Percentiles rank a stretch among this genome's conserved stretches.
These are phyloP conservation scores for Dimocarpus longan DNA, from an alignment of 345 rosid genomes.

Conservation along the genomic window DNA sequence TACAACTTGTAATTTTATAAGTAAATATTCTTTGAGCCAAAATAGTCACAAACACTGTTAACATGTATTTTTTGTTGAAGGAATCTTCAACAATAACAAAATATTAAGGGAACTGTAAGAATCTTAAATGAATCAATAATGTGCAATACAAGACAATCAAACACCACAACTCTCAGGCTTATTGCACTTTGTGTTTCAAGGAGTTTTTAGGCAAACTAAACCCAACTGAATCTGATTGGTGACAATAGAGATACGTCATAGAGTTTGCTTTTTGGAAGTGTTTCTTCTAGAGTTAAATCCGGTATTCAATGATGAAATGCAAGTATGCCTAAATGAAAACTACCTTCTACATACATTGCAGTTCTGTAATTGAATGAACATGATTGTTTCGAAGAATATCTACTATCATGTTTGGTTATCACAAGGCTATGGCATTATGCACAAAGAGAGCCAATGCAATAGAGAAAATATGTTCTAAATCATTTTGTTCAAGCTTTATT, in stretches of 20 bases:
- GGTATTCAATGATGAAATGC: background rate
- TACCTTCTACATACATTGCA: background rate
- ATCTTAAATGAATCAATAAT: too few species aligned
- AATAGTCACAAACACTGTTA: too few species aligned
- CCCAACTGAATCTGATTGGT: background rate
- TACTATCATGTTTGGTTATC: background rate
- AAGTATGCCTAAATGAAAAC: background rate
- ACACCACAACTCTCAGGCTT: too few species aligned
- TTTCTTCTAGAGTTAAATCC: background rate
- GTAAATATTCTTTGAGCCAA: too few species aligned
- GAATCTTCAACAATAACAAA: too few species aligned
- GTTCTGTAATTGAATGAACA: background rate
- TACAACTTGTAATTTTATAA: too few species aligned
- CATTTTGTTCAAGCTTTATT: conserved; percentile 3
- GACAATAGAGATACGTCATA: background rate
- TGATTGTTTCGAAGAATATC: background rate
- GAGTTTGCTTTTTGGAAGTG: background rate
- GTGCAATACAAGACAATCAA: too few species aligned
- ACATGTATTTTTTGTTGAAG: too few species aligned
- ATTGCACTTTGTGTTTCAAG: too few species aligned
- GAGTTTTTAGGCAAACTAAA: too few species aligned
- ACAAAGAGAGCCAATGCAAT: background rate
- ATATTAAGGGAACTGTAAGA: too few species aligned
- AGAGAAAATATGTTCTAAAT: background rate
- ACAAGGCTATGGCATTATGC: background rate